phyloP scores from a whole-genome alignment of 2,329 filamentous ascomycete species.

The Hymenoscyphus infarciens region DNA sequence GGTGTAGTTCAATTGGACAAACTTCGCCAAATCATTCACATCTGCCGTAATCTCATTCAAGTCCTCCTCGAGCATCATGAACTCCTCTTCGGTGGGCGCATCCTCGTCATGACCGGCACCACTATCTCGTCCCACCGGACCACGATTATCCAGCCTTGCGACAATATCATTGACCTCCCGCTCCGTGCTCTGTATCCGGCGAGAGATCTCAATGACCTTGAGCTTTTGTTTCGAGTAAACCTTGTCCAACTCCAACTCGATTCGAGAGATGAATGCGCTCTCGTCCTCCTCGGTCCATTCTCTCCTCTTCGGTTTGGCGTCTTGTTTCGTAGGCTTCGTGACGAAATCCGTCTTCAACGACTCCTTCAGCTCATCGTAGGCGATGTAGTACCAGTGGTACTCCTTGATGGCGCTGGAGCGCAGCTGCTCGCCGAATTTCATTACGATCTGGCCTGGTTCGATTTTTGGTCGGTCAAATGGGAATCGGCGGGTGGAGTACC shows the following conservation, averaged over 20 bases:
- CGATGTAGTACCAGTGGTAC: slow-evolving; percentile 98
- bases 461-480: slow-evolving; percentile 16
- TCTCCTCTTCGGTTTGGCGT: slow-evolving; percentile 49
- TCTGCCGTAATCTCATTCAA: slow-evolving; percentile 97
- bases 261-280: slow-evolving; percentile 76
- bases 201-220: slow-evolving; percentile 92
- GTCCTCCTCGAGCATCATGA: slow-evolving; percentile 88
- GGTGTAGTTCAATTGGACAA: slow-evolving; percentile 97
- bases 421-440: slow-evolving; percentile 95
- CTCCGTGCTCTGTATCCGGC: slow-evolving; percentile 83
- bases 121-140: slow-evolving; percentile 39
- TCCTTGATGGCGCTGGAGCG: slow-evolving; percentile 94
- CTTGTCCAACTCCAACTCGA: slow-evolving; percentile 93
- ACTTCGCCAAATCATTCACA: slow-evolving; percentile 96
- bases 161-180: slow-evolving; percentile 88
- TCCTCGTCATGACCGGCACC: slow-evolving; percentile 40
- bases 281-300: slow-evolving; percentile 92
- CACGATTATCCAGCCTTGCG: slow-evolving; percentile 63
- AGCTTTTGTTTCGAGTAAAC: slow-evolving; percentile 97
- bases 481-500: slow-evolving; percentile 18
- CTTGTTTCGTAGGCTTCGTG: slow-evolving; percentile 43
- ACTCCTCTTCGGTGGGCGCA: slow-evolving; percentile 81
- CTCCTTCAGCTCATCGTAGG: slow-evolving; percentile 89
- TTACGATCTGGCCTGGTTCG: slow-evolving; percentile 53
- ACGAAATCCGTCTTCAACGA: slow-evolving; percentile 74